Base-by-base conservation (phyloP, 1,139 yeast species). In the Blastobotrys petasosporus region DNA sequence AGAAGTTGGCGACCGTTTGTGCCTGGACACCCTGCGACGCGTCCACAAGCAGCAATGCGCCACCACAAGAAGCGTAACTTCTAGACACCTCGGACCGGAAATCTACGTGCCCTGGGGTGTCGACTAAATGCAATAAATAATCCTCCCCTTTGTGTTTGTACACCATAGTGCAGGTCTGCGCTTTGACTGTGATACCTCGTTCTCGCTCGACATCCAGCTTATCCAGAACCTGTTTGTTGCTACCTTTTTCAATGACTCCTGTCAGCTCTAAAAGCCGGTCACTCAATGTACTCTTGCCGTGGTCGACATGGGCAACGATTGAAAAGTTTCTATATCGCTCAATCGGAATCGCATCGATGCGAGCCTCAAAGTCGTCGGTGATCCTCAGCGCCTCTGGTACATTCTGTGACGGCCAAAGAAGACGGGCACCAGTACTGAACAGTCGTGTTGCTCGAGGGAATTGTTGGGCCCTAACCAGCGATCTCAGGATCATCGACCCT, bases 91-190 rank as follows among this genome's bases (percentile, higher is more conserved):
- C 98, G 7, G 94, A 86, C 46, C 97, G 70, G 63, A 92, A 92
- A 64, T 92, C 98, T 29, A 92, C 98, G 63, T 92, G 98, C 0
- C 98, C 98, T 0, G 98, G 98, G 0, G 98, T 92, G 66, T 92
- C 98, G 48, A 92, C 95, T 47, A 92, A 73, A 66, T 92, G 97
- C 44, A 92, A 68, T 47, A 92, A 65, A 59, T 86, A 92, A 55
- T 90, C 96, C 55, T 78, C 67, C 4, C 76, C 75, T 7, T 82
- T 77, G 59, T 86, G 79, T 20, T 74, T 73, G 62, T 88, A 87
- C 47, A 92, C 74, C 97, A 92, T 92, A 0, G 96, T 76, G 56
- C 95, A 92, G 0, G 97, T 90, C 61, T 92, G 97, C 0, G 98
- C 97, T 63, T 92, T 92, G 46, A 92, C 92, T 0, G 98, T 92